A percentile compares a stretch with the other conserved stretches of the same genome.
Evolutionary conservation across 176 grass and related monocot species (phyloP).

Genomic region (Oropetium thomaeum): DNA sequence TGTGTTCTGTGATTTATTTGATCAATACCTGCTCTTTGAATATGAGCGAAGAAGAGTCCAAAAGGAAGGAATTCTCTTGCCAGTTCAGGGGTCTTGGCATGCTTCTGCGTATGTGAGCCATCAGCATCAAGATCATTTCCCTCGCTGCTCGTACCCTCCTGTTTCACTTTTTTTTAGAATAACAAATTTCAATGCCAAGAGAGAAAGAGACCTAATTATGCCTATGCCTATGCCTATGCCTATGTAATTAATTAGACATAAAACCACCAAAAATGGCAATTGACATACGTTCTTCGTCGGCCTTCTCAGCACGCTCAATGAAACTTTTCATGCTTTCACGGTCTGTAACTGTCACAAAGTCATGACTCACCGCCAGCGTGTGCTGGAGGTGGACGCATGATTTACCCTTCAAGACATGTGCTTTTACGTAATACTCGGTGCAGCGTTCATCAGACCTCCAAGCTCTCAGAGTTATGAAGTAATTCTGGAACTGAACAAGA

Average conservation of each 20-base stretch:
- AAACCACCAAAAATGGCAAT: constrained; percentile 22
- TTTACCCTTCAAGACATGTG: constrained; percentile 88
- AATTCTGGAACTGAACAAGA: constrained; percentile 54
- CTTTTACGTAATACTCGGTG: constrained; percentile 73
- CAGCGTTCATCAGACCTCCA: constrained; percentile 66
- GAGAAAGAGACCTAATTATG: constrained; percentile 17
- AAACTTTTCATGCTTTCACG: constrained; percentile 74
- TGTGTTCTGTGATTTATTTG: neutral
- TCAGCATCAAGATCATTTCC: constrained; percentile 77
- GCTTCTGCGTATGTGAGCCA: constrained; percentile 76
- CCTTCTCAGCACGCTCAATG: constrained; percentile 94
- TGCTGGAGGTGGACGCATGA: constrained; percentile 61
- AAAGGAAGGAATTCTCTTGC: constrained; percentile 96
- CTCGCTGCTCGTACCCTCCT: constrained; percentile 92
- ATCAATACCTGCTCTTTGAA: constrained; percentile 91
- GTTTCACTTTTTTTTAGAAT: constrained; percentile 41
- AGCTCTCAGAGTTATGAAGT: constrained; percentile 70
- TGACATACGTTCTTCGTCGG: constrained; percentile 87
- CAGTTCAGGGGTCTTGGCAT: constrained; percentile 94
- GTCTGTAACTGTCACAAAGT: constrained; percentile 70
- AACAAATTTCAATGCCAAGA: neutral
- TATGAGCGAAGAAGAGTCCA: constrained; percentile 86
- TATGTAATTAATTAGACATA: constrained; percentile 37
- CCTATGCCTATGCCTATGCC: no score
- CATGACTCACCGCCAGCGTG: constrained; percentile 66